These are phyloP conservation scores for Pseudozyma pruni DNA, from an alignment of 1,284 basidiomycete genomes.

Conservation along the genomic window DNA sequence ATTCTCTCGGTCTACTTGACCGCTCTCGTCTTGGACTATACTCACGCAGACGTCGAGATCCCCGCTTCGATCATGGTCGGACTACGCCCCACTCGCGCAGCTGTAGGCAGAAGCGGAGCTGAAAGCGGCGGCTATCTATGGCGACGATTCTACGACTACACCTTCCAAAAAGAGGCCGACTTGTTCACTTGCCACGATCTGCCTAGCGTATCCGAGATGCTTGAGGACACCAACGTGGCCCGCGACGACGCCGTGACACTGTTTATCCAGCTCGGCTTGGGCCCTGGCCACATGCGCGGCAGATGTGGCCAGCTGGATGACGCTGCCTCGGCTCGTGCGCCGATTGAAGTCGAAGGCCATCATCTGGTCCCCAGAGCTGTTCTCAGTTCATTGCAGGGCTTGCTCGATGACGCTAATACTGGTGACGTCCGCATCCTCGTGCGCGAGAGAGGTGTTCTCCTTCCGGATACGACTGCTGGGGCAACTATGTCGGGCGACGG, in stretches of 20 bases:
- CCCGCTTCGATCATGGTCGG: constrained; percentile 57
- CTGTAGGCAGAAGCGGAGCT: constrained; percentile 18
- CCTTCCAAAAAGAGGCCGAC: constrained; percentile 52
- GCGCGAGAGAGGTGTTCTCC: constrained; percentile 56
- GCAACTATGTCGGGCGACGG: constrained; percentile 19
- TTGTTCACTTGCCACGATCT: constrained; percentile 56
- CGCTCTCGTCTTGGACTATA: constrained; percentile 52
- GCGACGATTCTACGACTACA: constrained; percentile 46
- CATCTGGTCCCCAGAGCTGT: constrained; percentile 53
- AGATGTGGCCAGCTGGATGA: constrained; percentile 8
- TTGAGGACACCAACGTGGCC: constrained; percentile 28
- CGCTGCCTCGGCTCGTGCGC: constrained; percentile 12
- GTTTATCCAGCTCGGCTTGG: constrained; percentile 57
- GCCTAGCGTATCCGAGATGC: constrained; percentile 50
- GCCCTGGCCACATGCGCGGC: constrained; percentile 38
- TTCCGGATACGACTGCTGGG: not conserved
- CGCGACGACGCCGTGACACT: constrained; percentile 54
- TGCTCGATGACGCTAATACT: constrained; percentile 61
- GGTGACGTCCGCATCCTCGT: constrained; percentile 64
- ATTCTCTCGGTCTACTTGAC: constrained; percentile 59
- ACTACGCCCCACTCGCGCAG: constrained; percentile 32
- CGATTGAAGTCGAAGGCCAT: constrained; percentile 50
- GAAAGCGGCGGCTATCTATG: constrained; percentile 43
- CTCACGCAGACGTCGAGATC: constrained; percentile 42
- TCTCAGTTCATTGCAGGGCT: constrained; percentile 44